Base-by-base conservation (phyloP, 2,329 filamentous ascomycete species). In the Pseudocercospora fuligena region DNA sequence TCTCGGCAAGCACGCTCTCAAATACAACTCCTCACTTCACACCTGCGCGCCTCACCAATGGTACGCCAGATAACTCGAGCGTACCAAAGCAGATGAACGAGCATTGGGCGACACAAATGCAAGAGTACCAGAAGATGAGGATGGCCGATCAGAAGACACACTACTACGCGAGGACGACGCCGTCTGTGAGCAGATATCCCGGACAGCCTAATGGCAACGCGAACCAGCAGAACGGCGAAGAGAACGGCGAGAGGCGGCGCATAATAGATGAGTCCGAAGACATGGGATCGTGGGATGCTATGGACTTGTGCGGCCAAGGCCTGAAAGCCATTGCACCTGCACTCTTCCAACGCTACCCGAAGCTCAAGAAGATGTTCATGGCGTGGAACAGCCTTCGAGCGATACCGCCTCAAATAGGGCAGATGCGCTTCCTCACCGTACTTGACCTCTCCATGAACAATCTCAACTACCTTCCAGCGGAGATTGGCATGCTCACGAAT, bases 281-380 rank as follows among this genome's bases (percentile, higher is more conserved):
- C 65, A 78, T 81, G 73, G 82, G 77, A 84, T 90, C 70, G 91
- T 98, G 95, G 95, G 88, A 92, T 78, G 93, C 94, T 70, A 85
- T 99, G 73, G 95, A 99, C 80, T 90, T 98, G 78, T 95, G 94
- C 73, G 95, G 95, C n/a, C 95, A 98, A 82, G 94, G 94, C 21
- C 84, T 99, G 58, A 90, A 93, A 72, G 92, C 93, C 66, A 84
- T 99, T 33, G 89, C 93, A 0, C 82, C 87, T 8, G 88, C 91
- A 53, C 84, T 99, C 33, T 98, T 98, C 82, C 85, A 87, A 72
- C 80, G 81, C 72, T 99, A 98, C 80, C 86, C 86, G 53, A 98
- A 99, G 79, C 84, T 99, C 64, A 92, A 92, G 72, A 94, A 96
- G 80, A 87, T 99, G 31, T 97, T 97, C 79, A 88, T 99, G 69